Conservation (phyloP, 23 red algal species). For the Cyanidiococcus yangmingshanensis region DNA sequence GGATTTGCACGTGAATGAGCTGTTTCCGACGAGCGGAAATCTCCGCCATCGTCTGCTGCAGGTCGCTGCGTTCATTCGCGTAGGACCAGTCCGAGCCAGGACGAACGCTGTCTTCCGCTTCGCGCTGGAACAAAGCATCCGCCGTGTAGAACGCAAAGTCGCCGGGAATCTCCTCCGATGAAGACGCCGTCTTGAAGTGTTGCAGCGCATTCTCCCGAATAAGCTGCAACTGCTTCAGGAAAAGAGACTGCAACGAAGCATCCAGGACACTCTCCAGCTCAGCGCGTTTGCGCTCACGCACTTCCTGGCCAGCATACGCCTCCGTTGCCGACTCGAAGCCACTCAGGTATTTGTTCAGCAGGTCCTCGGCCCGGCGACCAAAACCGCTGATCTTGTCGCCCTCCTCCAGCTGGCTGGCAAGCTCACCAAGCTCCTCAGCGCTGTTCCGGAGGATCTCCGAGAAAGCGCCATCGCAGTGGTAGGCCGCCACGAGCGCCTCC, state of each 20-base stretch:
- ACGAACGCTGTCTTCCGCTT: constrained; percentile 75
- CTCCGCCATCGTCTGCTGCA: constrained; percentile 92
- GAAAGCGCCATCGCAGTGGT: constrained; percentile 55
- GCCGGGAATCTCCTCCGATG: constrained; percentile 82
- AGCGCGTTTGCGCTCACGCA: constrained; percentile 49
- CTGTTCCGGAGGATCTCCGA: constrained; percentile 43
- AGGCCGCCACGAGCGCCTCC: constrained; percentile 33
- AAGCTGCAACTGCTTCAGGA: constrained; percentile 81
- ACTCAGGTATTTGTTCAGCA: constrained; percentile 47
- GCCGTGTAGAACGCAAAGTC: constrained; percentile 96
- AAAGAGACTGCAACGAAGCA: constrained; percentile 60
- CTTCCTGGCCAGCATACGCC: constrained; percentile 27
- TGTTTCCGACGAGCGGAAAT: constrained; percentile 81
- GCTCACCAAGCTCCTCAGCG: constrained; percentile 32
- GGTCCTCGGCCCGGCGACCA: constrained; percentile 44
- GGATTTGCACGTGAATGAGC: constrained; percentile 51
- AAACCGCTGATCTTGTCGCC: constrained; percentile 72
- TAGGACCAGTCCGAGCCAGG: constrained; percentile 68
- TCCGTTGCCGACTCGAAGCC: constrained; percentile 46
- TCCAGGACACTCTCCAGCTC: constrained; percentile 81
- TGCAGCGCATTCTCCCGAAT: constrained; percentile 79
- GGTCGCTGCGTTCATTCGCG: constrained; percentile 61
- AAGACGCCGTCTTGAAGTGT: constrained; percentile 75
- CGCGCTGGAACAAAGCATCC: constrained; percentile 71
- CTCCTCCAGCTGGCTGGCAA: constrained; percentile 42